phyloP scores from a whole-genome alignment of 768 basidiomycete genomes.

The Glaciozyma antarctica region DNA sequence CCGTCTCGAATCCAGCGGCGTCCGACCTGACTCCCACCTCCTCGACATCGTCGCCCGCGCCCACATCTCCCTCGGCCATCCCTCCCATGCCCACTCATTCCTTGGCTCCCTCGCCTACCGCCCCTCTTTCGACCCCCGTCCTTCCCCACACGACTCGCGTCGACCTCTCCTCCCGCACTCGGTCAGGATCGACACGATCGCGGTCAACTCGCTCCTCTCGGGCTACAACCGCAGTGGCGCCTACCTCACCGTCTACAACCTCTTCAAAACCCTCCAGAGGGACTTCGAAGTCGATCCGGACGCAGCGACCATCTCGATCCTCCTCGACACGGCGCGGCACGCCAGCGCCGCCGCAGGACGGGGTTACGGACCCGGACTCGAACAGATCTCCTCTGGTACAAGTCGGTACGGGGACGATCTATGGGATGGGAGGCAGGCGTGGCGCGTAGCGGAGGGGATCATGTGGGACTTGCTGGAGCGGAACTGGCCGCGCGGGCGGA shows the following conservation, averaged over 20 bases:
- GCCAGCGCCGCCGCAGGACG: slow-evolving; percentile 15
- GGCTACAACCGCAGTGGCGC: neutral
- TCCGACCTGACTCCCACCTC: slow-evolving; percentile 4
- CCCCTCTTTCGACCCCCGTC: neutral
- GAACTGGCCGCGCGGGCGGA: slow-evolving; percentile 15
- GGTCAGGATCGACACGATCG: slow-evolving; percentile 11
- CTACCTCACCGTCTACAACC: neutral
- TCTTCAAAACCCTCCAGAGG: neutral
- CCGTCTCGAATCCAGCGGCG: neutral
- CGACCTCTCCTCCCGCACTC: slow-evolving; percentile 3
- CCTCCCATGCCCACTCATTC: neutral
- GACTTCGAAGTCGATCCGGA: slow-evolving; percentile 18
- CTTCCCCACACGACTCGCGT: neutral
- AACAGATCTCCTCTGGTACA: neutral
- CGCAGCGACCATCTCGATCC: slow-evolving; percentile 20
- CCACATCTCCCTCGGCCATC: neutral
- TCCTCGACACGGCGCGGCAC: slow-evolving; percentile 24
- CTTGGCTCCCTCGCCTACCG: neutral
- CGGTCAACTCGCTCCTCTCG: slow-evolving; percentile 20
- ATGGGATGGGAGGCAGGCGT: slow-evolving; percentile 20
- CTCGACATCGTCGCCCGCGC: slow-evolving; percentile 13
- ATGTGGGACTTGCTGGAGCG: slow-evolving; percentile 16
- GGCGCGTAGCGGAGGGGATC: slow-evolving; percentile 9
- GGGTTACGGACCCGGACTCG: slow-evolving; percentile 7
- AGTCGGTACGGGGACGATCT: slow-evolving; percentile 1